Conservation (phyloP, 2,329 filamentous ascomycete species). For the Ophiocordyceps polyrhachis-furcata region DNA sequence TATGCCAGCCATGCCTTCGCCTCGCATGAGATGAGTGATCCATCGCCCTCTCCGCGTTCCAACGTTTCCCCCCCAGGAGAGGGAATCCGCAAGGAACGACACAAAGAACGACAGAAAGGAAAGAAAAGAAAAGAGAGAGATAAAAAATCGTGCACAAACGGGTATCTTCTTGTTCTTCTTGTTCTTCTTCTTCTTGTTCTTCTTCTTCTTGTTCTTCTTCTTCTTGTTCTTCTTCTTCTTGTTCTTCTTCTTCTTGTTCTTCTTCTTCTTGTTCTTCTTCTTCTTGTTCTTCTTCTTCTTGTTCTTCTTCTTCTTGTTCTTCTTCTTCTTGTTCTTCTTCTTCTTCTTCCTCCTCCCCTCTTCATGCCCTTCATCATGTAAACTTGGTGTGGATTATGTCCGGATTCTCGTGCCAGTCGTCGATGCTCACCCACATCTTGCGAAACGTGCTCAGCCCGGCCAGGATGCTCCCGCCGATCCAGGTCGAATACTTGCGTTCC, state of each 20-base stretch:
- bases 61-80: too few species aligned
- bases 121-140: too few species aligned
- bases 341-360: not conserved
- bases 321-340: too few species aligned
- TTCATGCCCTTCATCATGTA: constrained; percentile 32
- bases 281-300: too few species aligned
- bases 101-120: too few species aligned
- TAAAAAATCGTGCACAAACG: not conserved
- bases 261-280: not conserved
- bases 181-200: not conserved
- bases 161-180: not conserved
- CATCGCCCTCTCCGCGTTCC: too few species aligned
- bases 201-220: not conserved
- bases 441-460: constrained; percentile 94
- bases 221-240: too few species aligned
- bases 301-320: too few species aligned
- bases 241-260: not conserved
- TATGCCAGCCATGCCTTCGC: too few species aligned
- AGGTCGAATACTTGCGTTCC: constrained; percentile 95
- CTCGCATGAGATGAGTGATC: too few species aligned
- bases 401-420: constrained; percentile 99
- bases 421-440: constrained; percentile 99
- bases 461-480: constrained; percentile 96
- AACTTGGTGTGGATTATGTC: constrained; percentile 99
- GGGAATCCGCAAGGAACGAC: too few species aligned